These are phyloP conservation scores for Leishmania mexicana DNA, from an alignment of 208 protist species.

Conservation along the genomic window DNA sequence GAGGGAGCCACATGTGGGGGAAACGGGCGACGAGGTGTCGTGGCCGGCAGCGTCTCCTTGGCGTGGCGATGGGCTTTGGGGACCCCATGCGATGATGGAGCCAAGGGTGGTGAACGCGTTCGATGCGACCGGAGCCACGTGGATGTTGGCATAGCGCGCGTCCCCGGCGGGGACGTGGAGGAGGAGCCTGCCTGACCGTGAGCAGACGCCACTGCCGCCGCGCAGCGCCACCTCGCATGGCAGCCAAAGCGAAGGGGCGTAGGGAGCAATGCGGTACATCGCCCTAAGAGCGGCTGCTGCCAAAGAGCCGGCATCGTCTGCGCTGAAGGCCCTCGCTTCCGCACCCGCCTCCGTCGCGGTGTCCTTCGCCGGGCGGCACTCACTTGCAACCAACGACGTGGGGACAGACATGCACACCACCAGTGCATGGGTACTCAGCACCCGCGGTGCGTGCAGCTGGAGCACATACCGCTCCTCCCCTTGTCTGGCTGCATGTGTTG, in stretches of 20 bases:
- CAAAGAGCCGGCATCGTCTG: not conserved
- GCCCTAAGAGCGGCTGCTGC: constrained; percentile 5
- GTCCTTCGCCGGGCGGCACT: not conserved
- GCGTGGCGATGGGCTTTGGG: too few species aligned
- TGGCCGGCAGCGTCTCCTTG: not conserved
- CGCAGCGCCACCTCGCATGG: constrained; percentile 7
- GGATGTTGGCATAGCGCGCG: constrained; percentile 29
- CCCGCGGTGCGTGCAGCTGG: constrained; percentile 45
- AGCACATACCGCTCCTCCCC: constrained; percentile 29
- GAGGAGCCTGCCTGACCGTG: constrained; percentile 65
- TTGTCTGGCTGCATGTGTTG: not conserved
- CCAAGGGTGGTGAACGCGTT: constrained; percentile 48
- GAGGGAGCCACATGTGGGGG: not conserved
- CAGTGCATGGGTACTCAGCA: constrained; percentile 46
- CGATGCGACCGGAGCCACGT: constrained; percentile 36
- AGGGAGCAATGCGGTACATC: constrained; percentile 15
- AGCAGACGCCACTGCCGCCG: constrained; percentile 19
- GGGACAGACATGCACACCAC: constrained; percentile 41
- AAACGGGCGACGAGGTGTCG: not conserved
- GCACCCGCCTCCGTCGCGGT: not conserved
- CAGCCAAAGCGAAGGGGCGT: constrained; percentile 27
- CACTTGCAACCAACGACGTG: not conserved
- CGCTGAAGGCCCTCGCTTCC: not conserved
- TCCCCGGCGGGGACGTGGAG: constrained; percentile 45
- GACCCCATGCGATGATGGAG: constrained; percentile 35